Conservation (phyloP, 805 yeast species). For the Candida maltosa region DNA sequence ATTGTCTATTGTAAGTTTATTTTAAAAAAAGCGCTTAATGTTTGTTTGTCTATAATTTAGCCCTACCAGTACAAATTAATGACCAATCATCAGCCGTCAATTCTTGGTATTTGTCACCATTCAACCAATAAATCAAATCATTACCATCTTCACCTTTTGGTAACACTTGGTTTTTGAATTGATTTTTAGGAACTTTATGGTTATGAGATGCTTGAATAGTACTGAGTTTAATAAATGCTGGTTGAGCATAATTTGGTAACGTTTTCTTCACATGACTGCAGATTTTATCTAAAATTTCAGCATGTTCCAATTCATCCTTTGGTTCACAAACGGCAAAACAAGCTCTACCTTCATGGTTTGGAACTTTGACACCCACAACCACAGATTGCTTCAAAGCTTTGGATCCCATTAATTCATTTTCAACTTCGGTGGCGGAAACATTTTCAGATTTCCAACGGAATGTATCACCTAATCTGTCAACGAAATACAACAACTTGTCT, state of each 20-base stretch:
- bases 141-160: slow-evolving; percentile 63
- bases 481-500: slow-evolving; percentile 72
- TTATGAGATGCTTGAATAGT: slow-evolving; percentile 69
- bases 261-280: slow-evolving; percentile 28
- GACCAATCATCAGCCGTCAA: slow-evolving; percentile 60
- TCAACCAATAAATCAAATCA: slow-evolving; percentile 72
- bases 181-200: slow-evolving; percentile 74
- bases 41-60: slow-evolving; percentile 27
- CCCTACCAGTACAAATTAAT: slow-evolving; percentile 30
- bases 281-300: slow-evolving; percentile 26
- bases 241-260: slow-evolving; percentile 83
- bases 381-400: slow-evolving; percentile 59
- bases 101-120: slow-evolving; percentile 50
- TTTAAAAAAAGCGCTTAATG: neutral
- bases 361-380: slow-evolving; percentile 84
- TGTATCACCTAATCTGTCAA: slow-evolving; percentile 92
- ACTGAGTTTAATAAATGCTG: slow-evolving; percentile 70
- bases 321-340: slow-evolving; percentile 81
- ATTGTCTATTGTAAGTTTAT: no score
- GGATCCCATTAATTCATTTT: slow-evolving; percentile 59
- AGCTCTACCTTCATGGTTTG: slow-evolving; percentile 90
- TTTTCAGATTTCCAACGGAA: slow-evolving; percentile 96
- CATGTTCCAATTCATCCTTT: slow-evolving; percentile 33
- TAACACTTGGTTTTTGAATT: slow-evolving; percentile 61
- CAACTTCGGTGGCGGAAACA: slow-evolving; percentile 91